Evolutionary conservation across 495 filamentous ascomycete species (phyloP).

Genomic region (Chaetomium fimeti): DNA sequence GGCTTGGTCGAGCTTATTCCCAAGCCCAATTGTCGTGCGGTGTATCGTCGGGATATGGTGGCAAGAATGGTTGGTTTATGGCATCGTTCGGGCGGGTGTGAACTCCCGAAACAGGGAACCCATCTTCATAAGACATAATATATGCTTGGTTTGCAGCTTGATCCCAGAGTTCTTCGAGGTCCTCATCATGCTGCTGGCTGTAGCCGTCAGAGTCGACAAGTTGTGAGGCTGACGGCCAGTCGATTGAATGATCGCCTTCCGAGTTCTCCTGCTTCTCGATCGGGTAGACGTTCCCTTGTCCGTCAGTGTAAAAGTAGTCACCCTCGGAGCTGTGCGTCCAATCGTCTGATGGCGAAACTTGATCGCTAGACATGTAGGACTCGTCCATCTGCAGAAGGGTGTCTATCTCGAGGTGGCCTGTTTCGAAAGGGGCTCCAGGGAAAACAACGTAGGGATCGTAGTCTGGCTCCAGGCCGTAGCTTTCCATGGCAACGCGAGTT

Average conservation of each 20-base stretch:
- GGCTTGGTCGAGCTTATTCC: background rate
- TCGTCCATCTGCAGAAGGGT: background rate
- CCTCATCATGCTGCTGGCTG: slow-evolving; percentile 15
- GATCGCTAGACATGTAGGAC: background rate
- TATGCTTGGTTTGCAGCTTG: slow-evolving; percentile 11
- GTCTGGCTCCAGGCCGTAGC: background rate
- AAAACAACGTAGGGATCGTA: background rate
- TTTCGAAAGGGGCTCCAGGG: background rate
- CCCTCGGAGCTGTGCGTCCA: slow-evolving; percentile 23
- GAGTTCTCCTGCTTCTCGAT: slow-evolving; percentile 3
- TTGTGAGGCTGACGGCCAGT: slow-evolving; percentile 4
- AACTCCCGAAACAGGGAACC: background rate
- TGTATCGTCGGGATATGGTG: background rate
- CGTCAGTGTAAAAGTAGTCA: slow-evolving; percentile 35
- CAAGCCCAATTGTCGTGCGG: background rate
- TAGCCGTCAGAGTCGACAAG: background rate
- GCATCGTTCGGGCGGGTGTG: background rate
- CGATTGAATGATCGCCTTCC: slow-evolving; percentile 1
- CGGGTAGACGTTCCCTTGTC: slow-evolving; percentile 26
- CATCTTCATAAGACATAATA: slow-evolving; percentile 28
- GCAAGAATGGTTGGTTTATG: background rate
- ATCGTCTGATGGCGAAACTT: background rate
- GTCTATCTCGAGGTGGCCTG: background rate
- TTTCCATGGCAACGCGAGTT: background rate
- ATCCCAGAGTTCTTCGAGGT: background rate